Percentiles rank a stretch among this genome's conserved stretches.
Conservation (phyloP, 192 early-diverging fungal genomes). For the Coemansia biformis region DNA sequence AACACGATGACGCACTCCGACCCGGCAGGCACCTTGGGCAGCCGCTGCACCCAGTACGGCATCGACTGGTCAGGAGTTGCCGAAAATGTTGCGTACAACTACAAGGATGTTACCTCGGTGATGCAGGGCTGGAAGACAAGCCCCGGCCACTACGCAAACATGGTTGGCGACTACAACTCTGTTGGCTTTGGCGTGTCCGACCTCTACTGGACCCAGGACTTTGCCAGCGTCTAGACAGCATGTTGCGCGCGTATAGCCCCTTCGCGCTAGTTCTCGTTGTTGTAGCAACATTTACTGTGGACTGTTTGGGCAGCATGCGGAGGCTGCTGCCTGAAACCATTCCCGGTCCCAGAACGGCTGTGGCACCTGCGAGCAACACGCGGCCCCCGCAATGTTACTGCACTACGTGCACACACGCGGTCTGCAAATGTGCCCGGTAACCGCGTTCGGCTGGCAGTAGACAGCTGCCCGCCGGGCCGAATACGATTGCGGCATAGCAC, state of each 20-base stretch:
- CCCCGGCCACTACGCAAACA: conserved; percentile 31
- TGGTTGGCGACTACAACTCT: conserved; percentile 34
- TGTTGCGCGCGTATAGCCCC: too few relatives aligned
- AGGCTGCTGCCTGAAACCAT: background rate
- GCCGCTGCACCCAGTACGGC: conserved; percentile 20
- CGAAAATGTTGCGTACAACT: conserved; percentile 38
- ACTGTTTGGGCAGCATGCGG: too few relatives aligned
- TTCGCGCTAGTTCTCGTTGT: too few relatives aligned
- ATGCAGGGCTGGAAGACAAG: conserved; percentile 21
- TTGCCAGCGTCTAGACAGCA: conserved; percentile 22
- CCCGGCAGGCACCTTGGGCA: conserved; percentile 16
- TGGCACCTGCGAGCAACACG: too few relatives aligned
- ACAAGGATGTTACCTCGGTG: conserved; percentile 12
- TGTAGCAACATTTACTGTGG: too few relatives aligned
- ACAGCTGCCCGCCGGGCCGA: too few relatives aligned
- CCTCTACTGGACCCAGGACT: conserved; percentile 42
- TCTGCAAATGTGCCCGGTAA: too few relatives aligned
- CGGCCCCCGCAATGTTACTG: conserved; percentile 51
- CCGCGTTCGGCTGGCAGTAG: too few relatives aligned
- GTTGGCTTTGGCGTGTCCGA: conserved; percentile 34
- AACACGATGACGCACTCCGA: conserved; percentile 28
- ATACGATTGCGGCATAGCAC: too few relatives aligned
- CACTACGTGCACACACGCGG: too few relatives aligned
- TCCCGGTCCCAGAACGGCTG: too few relatives aligned
- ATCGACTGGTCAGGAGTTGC: conserved; percentile 26